Evolutionary conservation across 305 asterid species (phyloP).

Genomic region (Fraxinus xanthoxyloides): DNA sequence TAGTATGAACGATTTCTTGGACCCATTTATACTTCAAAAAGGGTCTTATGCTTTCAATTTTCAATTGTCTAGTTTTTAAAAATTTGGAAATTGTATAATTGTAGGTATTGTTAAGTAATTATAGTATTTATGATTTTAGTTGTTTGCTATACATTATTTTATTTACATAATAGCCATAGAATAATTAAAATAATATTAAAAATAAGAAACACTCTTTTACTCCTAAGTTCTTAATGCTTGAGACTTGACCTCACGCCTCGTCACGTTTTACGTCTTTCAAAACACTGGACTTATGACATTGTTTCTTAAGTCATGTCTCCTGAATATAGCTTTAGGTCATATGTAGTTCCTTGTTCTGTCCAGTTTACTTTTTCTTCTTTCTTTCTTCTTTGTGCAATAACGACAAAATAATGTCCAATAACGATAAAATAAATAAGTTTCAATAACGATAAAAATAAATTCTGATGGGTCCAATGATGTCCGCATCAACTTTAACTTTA

Average conservation of each 20-base stretch:
- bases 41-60: neutral
- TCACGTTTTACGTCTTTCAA: neutral
- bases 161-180: neutral
- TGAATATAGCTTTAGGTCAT: neutral
- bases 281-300: neutral
- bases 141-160: neutral
- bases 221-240: neutral
- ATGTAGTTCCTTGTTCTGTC: neutral
- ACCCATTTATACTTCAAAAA: neutral
- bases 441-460: no score
- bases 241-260: neutral
- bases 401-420: no score
- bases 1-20: neutral
- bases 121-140: no score
- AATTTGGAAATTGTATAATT: neutral
- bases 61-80: neutral
- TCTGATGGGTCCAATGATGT: no score
- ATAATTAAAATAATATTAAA: no score
- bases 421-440: no score
- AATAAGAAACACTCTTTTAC: neutral
- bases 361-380: neutral
- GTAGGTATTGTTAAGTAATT: neutral
- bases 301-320: neutral
- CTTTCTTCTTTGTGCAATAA: neutral
- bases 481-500: neutral